These are phyloP conservation scores for Thermochaetoides dissita DNA, from an alignment of 2,329 filamentous ascomycete species.

Conservation along the genomic window DNA sequence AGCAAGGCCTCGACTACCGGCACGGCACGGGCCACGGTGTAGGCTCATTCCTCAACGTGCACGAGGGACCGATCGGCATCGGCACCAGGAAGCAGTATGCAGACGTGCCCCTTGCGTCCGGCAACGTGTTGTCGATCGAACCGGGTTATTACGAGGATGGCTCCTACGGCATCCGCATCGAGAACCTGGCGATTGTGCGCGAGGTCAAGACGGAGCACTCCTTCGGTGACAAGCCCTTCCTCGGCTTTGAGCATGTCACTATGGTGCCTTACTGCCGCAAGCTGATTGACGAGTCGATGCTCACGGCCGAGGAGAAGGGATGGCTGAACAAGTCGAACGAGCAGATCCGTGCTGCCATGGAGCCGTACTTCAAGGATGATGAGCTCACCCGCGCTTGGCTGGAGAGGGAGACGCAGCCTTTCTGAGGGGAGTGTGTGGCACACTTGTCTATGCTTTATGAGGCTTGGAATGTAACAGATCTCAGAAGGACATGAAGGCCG, in stretches of 20 bases:
- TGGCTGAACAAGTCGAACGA: slow-evolving; percentile 82
- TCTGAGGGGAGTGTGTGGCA: slow-evolving; percentile 20
- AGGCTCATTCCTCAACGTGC: slow-evolving; percentile 89
- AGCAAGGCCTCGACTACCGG: slow-evolving; percentile 79
- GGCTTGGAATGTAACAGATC: neutral
- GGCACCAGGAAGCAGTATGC: slow-evolving; percentile 83
- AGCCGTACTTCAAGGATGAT: slow-evolving; percentile 60
- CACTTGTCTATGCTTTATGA: no score
- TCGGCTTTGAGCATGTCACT: slow-evolving; percentile 93
- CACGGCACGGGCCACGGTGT: slow-evolving; percentile 95
- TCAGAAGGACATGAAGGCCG: slow-evolving; percentile 43
- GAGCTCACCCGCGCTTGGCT: slow-evolving; percentile 64
- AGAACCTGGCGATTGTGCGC: slow-evolving; percentile 85
- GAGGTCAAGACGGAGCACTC: slow-evolving; percentile 76
- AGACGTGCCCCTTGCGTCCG: slow-evolving; percentile 77
- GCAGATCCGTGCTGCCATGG: slow-evolving; percentile 71
- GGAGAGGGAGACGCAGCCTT: slow-evolving; percentile 66
- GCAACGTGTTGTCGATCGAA: slow-evolving; percentile 92
- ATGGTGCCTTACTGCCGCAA: slow-evolving; percentile 92
- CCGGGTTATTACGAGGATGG: slow-evolving; percentile 97
- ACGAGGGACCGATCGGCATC: slow-evolving; percentile 93
- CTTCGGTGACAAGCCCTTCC: slow-evolving; percentile 86
- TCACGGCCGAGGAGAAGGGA: slow-evolving; percentile 60
- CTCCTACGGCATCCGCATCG: slow-evolving; percentile 85
- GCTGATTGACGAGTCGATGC: slow-evolving; percentile 59